A percentile compares a stretch with the other conserved stretches of the same genome.
Conservation (phyloP, 2,329 filamentous ascomycete species). For the Fusarium heterosporum region DNA sequence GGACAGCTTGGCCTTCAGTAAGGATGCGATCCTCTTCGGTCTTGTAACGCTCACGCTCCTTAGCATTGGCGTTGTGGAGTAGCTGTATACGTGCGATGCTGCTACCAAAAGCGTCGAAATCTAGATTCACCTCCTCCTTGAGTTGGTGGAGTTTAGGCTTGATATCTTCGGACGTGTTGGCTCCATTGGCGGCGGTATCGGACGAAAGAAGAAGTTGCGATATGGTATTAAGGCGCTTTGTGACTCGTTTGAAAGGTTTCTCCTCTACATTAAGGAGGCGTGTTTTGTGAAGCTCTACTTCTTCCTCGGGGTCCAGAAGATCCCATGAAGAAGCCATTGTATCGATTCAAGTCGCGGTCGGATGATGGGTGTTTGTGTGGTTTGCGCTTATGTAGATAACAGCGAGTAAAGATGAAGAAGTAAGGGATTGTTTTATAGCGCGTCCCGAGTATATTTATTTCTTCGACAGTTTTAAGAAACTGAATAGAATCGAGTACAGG, state of each 20-base stretch:
- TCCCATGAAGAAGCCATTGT: constrained; percentile 64
- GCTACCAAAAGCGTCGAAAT: constrained; percentile 89
- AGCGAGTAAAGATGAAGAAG: background rate
- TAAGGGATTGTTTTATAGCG: background rate
- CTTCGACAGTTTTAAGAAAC: background rate
- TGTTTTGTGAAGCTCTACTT: constrained; percentile 86
- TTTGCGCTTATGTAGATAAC: background rate
- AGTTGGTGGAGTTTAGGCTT: constrained; percentile 72
- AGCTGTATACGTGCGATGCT: constrained; percentile 90
- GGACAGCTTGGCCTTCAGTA: constrained; percentile 80
- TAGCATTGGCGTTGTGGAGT: constrained; percentile 82
- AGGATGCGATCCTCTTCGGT: constrained; percentile 83
- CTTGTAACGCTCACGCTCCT: constrained; percentile 85
- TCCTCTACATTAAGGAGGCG: constrained; percentile 92
- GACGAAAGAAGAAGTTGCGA: constrained; percentile 64
- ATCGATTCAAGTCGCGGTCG: constrained; percentile 12
- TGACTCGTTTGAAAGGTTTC: constrained; percentile 89
- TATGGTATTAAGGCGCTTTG: constrained; percentile 79
- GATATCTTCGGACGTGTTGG: constrained; percentile 58
- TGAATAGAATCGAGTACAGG: background rate
- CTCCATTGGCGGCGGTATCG: constrained; percentile 55
- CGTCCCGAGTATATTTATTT: background rate
- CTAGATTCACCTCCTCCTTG: constrained; percentile 84
- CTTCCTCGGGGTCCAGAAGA: constrained; percentile 78
- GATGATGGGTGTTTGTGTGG: background rate